phyloP scores from a whole-genome alignment of 2,329 filamentous ascomycete genomes.

The Phialophora macrospora region DNA sequence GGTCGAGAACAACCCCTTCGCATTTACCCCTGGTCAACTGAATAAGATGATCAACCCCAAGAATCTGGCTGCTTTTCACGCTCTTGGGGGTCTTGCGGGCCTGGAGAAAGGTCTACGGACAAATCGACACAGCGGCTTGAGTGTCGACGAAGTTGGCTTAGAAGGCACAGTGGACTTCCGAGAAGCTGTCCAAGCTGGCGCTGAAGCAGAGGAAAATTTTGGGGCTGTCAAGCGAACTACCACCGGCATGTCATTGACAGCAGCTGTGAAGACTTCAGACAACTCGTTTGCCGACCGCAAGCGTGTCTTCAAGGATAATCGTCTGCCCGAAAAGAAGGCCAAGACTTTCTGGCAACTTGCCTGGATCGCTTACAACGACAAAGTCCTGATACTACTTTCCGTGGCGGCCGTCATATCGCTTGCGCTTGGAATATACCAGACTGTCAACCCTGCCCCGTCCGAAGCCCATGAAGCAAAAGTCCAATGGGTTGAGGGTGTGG shows the following conservation, averaged over 20 bases:
- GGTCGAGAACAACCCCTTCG: constrained; percentile 71
- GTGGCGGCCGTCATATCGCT: constrained; percentile 71
- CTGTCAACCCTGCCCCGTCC: constrained; percentile 39
- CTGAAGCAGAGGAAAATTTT: constrained; percentile 30
- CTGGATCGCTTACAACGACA: constrained; percentile 80
- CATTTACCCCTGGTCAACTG: constrained; percentile 73
- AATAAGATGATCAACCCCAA: constrained; percentile 82
- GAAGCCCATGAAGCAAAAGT: constrained; percentile 57
- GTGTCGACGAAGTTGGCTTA: constrained; percentile 68
- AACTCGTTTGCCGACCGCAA: constrained; percentile 64
- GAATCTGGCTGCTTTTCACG: constrained; percentile 73
- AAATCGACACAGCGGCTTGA: constrained; percentile 68
- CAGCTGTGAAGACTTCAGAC: constrained; percentile 32
- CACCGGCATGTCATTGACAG: constrained; percentile 31
- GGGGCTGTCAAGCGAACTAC: constrained; percentile 35
- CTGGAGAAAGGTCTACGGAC: constrained; percentile 75
- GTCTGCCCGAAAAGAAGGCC: constrained; percentile 67
- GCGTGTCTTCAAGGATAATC: constrained; percentile 71
- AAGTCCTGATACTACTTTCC: constrained; percentile 71
- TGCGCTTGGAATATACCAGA: constrained; percentile 69
- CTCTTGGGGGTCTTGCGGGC: constrained; percentile 72
- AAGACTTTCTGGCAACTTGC: constrained; percentile 69
- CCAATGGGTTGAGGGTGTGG: constrained; percentile 82
- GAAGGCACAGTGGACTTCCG: constrained; percentile 71
- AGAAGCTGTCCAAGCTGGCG: constrained; percentile 55